Evolutionary conservation across 2,329 filamentous ascomycete species (phyloP).

Genomic region (Arthroderma uncinatum): DNA sequence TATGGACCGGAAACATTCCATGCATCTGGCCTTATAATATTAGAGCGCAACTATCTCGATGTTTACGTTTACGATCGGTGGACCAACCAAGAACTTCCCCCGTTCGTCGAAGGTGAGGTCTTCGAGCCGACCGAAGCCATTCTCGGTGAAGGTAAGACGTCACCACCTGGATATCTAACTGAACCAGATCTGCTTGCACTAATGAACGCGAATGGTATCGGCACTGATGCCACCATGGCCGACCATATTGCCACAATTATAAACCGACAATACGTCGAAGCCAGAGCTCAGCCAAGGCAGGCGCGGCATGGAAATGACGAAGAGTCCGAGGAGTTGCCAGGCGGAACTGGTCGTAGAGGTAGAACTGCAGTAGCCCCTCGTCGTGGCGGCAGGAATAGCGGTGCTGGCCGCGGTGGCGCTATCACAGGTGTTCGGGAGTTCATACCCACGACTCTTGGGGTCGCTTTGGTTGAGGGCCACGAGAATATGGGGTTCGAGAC

Average conservation of each 20-base stretch:
- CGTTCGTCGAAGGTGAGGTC: conserved; percentile 5
- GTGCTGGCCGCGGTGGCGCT: conserved; percentile 2
- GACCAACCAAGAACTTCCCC: conserved; percentile 6
- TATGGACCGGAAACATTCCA: conserved; percentile 4
- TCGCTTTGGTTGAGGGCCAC: conserved; percentile 6
- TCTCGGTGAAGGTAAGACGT: conserved; percentile 4
- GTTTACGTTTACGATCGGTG: conserved; percentile 6
- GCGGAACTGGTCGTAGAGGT: conserved; percentile 8
- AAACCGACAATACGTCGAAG: conserved; percentile 6
- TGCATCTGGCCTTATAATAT: conserved; percentile 4
- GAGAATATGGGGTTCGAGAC: conserved; percentile 8
- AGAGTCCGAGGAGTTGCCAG: conserved; percentile 9
- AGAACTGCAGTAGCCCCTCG: conserved; percentile 6
- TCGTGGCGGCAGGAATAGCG: conserved; percentile 9
- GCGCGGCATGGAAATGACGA: conserved; percentile 7
- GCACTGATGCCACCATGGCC: conserved; percentile 6
- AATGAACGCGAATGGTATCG: conserved; percentile 7
- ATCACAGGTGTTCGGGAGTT: conserved; percentile 6
- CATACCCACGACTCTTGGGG: conserved; percentile 5
- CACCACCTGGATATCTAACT: conserved; percentile 4
- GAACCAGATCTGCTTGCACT: conserved; percentile 8
- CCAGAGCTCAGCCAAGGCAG: conserved; percentile 8
- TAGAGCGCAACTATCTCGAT: conserved; percentile 7
- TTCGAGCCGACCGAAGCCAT: conserved; percentile 7
- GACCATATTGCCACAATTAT: conserved; percentile 7